Conservation (phyloP, 208 protist species). For the Leishmania martiniquensis region DNA sequence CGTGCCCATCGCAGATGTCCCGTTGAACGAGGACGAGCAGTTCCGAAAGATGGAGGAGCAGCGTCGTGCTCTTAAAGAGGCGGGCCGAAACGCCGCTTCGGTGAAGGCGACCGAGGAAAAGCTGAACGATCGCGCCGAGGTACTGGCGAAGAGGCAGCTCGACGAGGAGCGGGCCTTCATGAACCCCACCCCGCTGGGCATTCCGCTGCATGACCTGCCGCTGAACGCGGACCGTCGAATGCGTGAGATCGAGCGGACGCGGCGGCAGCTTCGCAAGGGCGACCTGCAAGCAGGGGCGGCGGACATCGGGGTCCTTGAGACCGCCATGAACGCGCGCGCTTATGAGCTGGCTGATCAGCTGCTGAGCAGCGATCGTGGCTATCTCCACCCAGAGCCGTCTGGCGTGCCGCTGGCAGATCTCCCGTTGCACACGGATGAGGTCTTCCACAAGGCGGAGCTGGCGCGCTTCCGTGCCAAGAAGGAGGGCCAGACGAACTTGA, state of each 20-base stretch:
- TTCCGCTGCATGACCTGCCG: slow-evolving; percentile 60
- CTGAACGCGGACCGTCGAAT: slow-evolving; percentile 72
- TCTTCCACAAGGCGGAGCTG: slow-evolving; percentile 65
- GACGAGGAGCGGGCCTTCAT: slow-evolving; percentile 71
- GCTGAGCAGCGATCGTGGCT: slow-evolving; percentile 64
- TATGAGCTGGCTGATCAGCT: slow-evolving; percentile 56
- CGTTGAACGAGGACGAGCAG: slow-evolving; percentile 65
- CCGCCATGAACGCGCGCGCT: slow-evolving; percentile 63
- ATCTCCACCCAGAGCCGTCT: slow-evolving; percentile 63
- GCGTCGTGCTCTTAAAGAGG: slow-evolving; percentile 56
- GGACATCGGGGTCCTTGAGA: slow-evolving; percentile 53
- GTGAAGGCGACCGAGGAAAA: slow-evolving; percentile 54
- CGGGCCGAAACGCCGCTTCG: slow-evolving; percentile 32
- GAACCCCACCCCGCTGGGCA: slow-evolving; percentile 60
- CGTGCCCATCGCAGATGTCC: slow-evolving; percentile 69
- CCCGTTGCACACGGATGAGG: slow-evolving; percentile 53
- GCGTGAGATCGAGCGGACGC: slow-evolving; percentile 65
- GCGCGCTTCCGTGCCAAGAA: slow-evolving; percentile 32
- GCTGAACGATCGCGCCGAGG: slow-evolving; percentile 60
- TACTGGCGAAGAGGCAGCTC: slow-evolving; percentile 58
- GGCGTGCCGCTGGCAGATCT: slow-evolving; percentile 74
- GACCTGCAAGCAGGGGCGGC: slow-evolving; percentile 22
- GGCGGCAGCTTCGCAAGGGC: slow-evolving; percentile 52
- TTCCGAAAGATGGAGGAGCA: slow-evolving; percentile 81
- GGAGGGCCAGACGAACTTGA: slow-evolving; percentile 29